Conservation (phyloP, 1,284 basidiomycete species). For the Somion occarium region DNA sequence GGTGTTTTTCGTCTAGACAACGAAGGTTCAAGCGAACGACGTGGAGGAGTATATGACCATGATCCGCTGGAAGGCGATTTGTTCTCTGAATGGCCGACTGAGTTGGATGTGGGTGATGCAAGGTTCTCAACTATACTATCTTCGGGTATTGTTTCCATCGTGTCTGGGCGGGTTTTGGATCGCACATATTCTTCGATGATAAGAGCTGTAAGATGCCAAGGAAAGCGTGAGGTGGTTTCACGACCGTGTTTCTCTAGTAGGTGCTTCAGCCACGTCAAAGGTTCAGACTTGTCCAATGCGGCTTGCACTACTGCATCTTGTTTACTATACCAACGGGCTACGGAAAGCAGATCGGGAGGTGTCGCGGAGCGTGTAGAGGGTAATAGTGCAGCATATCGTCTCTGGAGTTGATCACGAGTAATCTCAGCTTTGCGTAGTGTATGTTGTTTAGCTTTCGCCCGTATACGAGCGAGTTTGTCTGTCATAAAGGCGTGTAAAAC, state of each 20-base stretch:
- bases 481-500: constrained; percentile 1
- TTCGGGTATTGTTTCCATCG: constrained; percentile 44
- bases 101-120: constrained; percentile 23
- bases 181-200: constrained; percentile 61
- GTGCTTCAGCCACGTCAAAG: constrained; percentile 68
- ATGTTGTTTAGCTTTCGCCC: constrained; percentile 40
- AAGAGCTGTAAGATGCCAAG: constrained; percentile 63
- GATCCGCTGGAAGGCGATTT: constrained; percentile 29
- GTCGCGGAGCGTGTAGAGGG: constrained; percentile 28
- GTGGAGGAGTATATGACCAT: constrained; percentile 27
- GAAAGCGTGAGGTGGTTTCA: constrained; percentile 31
- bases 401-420: constrained; percentile 56
- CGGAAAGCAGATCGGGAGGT: constrained; percentile 41
- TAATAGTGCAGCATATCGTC: constrained; percentile 56
- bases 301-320: constrained; percentile 41
- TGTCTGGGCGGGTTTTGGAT: constrained; percentile 31
- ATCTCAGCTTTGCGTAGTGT: constrained; percentile 63
- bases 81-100: constrained; percentile 25
- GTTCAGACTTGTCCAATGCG: constrained; percentile 56
- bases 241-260: constrained; percentile 41
- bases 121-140: constrained; percentile 22
- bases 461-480: constrained; percentile 59
- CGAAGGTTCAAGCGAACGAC: constrained; percentile 38
- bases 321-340: constrained; percentile 53
- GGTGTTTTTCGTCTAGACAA: constrained; percentile 34